Evolutionary conservation across 495 filamentous ascomycete species (phyloP).

Genomic region (Penicillium goetzii): DNA sequence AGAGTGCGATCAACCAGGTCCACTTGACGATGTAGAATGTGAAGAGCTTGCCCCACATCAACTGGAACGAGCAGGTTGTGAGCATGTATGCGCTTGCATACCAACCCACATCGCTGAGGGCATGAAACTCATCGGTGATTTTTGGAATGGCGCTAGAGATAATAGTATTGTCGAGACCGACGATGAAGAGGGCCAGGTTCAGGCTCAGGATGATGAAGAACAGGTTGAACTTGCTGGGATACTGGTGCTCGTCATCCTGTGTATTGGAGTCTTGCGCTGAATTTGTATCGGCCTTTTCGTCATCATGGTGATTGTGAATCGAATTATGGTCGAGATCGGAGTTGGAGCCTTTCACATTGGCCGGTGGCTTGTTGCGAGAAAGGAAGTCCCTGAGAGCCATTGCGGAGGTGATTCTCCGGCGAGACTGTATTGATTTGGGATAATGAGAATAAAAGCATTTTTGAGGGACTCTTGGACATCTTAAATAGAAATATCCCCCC

Average conservation of each 20-base stretch:
- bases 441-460: background rate
- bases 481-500: background rate
- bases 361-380: background rate
- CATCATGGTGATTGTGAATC: background rate
- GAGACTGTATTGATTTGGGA: background rate
- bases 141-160: conserved; percentile 4
- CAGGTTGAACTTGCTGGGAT: background rate
- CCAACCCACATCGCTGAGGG: background rate
- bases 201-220: background rate
- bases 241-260: background rate
- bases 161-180: background rate
- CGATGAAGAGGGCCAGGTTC: background rate
- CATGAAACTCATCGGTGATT: conserved; percentile 1
- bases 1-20: conserved; percentile 61
- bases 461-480: background rate
- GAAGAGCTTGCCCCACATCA: conserved; percentile 48
- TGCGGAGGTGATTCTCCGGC: background rate
- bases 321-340: background rate
- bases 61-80: conserved; percentile 61
- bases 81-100: conserved; percentile 50
- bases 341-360: background rate
- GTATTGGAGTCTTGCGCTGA: background rate
- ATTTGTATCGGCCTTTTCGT: background rate
- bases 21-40: conserved; percentile 62
- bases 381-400: background rate